Evolutionary conservation across 2,329 filamentous ascomycete species (phyloP), one percentile per base, ranked within the genome.

Genomic region (Ophiostoma sp.): DNA sequence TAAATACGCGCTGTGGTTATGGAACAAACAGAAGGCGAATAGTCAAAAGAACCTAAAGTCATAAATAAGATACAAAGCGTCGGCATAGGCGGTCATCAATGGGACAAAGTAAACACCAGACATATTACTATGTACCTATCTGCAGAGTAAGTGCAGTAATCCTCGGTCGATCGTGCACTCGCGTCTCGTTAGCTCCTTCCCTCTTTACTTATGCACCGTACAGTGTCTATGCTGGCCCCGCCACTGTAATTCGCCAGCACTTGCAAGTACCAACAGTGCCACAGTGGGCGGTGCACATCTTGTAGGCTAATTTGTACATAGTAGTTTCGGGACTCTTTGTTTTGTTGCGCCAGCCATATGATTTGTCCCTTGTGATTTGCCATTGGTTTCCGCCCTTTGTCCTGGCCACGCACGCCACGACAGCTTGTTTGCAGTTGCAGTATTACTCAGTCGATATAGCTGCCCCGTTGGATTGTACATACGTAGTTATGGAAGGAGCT

Each of bases 141-240:
- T 20, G 17, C 44, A 52, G 27, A n/a, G 48, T 23, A 48, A n/a
- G 3, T 54, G 10, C 48, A 23, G 20, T 27, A 15, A n/a, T 54
- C 10, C 52, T 57, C 60, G 64, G 69, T 72, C 68, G 70, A 73
- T 73, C 73, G 73, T 73, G 65, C 73, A 68, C 72, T 73, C 72
- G 73, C 73, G 72, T 72, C 69, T 62, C 62, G 52, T 67, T 65
- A 23, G 39, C 39, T 67, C 62, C 67, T 64, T 68, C 65, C 44
- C 7, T 20, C 17, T 33, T 35, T 62, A 62, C 33, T 11, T n/a
- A n/a, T 13, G 35, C 35, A 65, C 33, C 2, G 62, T 27, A 39
- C 62, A 39, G 62, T 65, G 20, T 65, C 2, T 11, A 23, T 23
- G 41, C 62, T 41, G 35, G 62, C 35, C 13, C 2, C 57, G 57